Conservation (phyloP, 2,329 filamentous ascomycete genomes). For the Didymella lethalis region DNA sequence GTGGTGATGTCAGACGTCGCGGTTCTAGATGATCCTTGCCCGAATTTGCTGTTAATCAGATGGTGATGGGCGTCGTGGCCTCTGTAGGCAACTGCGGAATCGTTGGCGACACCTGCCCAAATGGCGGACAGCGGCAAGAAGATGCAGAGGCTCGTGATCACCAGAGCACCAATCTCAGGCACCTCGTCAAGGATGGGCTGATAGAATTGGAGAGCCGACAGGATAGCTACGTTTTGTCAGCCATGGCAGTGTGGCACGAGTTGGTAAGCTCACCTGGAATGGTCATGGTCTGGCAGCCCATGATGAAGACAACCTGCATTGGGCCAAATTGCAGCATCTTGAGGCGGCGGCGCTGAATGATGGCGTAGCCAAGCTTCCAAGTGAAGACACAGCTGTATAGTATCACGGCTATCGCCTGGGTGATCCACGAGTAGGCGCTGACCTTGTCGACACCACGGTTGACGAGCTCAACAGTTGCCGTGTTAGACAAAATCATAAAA, state of each 20-base stretch:
- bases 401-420: constrained; percentile 65
- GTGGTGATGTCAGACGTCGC: constrained; percentile 22
- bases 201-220: constrained; percentile 66
- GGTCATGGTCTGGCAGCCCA: constrained; percentile 71
- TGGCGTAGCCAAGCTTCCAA: constrained; percentile 66
- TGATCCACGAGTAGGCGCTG: constrained; percentile 56
- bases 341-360: constrained; percentile 63
- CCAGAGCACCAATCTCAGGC: constrained; percentile 63
- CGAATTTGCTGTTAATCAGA: constrained; percentile 37
- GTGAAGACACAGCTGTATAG: constrained; percentile 70
- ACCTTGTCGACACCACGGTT: constrained; percentile 36
- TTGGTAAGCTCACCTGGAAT: constrained; percentile 61
- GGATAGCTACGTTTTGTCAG: constrained; percentile 60
- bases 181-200: constrained; percentile 54
- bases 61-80: constrained; percentile 39
- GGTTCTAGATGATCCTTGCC: constrained; percentile 20
- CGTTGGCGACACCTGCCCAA: constrained; percentile 62
- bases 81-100: constrained; percentile 29
- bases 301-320: constrained; percentile 72
- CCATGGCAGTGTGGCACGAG: constrained; percentile 9
- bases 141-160: constrained; percentile 66
- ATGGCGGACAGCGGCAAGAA: constrained; percentile 72
- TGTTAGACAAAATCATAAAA: constrained; percentile 59
- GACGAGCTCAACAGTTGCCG: constrained; percentile 47
- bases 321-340: constrained; percentile 68